Evolutionary conservation across 116 monocot genomes (phyloP).

Genomic region (Zostera marina): DNA sequence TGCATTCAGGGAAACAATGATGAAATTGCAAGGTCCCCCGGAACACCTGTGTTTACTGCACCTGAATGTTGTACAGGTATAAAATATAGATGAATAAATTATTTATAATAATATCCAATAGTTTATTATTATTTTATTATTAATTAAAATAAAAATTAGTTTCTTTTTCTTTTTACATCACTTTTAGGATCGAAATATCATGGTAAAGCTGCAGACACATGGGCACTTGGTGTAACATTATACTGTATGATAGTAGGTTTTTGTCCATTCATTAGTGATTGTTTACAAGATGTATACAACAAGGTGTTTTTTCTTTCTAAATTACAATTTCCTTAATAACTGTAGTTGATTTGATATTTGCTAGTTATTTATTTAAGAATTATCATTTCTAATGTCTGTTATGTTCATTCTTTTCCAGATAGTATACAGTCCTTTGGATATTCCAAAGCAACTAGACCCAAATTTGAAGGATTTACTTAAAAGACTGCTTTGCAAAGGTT

Average conservation of each 20-base stretch:
- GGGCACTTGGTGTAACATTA: slow-evolving; percentile 81
- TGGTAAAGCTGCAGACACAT: slow-evolving; percentile 71
- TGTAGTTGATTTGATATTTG: background rate
- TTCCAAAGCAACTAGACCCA: slow-evolving; percentile 46
- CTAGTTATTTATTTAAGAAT: background rate
- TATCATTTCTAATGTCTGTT: background rate
- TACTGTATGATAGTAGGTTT: slow-evolving; percentile 71
- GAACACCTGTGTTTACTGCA: slow-evolving; percentile 88
- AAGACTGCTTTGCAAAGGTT: slow-evolving; percentile 78
- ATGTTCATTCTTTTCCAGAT: slow-evolving; percentile 29
- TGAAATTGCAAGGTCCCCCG: slow-evolving; percentile 65
- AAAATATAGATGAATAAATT: background rate
- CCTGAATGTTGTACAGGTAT: slow-evolving; percentile 82
- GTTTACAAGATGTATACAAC: slow-evolving; percentile 68
- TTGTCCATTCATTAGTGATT: slow-evolving; percentile 74
- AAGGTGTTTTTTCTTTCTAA: slow-evolving; percentile 25
- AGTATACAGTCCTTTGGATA: slow-evolving; percentile 19
- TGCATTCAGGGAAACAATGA: slow-evolving; percentile 55
- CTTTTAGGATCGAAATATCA: slow-evolving; percentile 46
- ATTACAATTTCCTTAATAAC: background rate
- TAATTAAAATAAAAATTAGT: background rate
- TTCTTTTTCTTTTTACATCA: background rate
- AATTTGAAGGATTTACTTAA: slow-evolving; percentile 39
- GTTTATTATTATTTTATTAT: background rate
- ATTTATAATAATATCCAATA: background rate